Evolutionary conservation across 257 asterid species (phyloP), one percentile per base, ranked within the genome.

Genomic region (Fraxinus cuspidata): DNA sequence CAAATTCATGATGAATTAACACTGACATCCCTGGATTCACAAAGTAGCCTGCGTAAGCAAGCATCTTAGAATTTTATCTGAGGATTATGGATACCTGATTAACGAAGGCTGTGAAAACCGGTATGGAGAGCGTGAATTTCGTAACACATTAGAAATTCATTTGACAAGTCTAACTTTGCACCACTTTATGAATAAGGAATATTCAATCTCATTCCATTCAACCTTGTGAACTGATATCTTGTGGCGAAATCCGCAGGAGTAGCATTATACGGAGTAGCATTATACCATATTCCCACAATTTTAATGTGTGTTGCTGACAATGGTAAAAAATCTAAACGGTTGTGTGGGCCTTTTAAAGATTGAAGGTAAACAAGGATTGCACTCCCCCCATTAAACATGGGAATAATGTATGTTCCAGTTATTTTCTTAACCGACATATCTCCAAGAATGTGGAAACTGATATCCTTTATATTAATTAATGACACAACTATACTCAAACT

Each of bases 311-410:
- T 6, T 13, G 53, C 72, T 60, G 63, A 38, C 56, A 65, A 44
- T 18, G 44, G 31, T 63, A 66, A 82, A 76, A 56, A 23, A 47
- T 78, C 35, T 19, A 47, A 78, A 69, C 44, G 70, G 38, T 27
- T 25, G 67, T 25, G 75, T 47, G 42, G 58, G 25, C 38, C 67
- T 1, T 25, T 2, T 31, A 19, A 78, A 44, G 69, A 73, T 56
- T 53, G 47, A 28, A 79, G 40, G 31, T 16, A 10, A n/a, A 38
- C 71, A 12, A 73, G 51, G 56, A 34, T 8, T 34, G 38, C 68
- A 34, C 0, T 40, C 8, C 11, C 29, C 72, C 66, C 34, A 0
- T 11, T 29, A 66, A 49, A 16, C 70, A 12, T 37, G 73, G 73
- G 18, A 53, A 66, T 44, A 38, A n/a, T 75, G 79, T 21, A 29